Evolutionary conservation across 371 early-diverging fungal species (phyloP), one percentile per base, ranked within the genome.

Genomic region (Haplosporangium sp.): DNA sequence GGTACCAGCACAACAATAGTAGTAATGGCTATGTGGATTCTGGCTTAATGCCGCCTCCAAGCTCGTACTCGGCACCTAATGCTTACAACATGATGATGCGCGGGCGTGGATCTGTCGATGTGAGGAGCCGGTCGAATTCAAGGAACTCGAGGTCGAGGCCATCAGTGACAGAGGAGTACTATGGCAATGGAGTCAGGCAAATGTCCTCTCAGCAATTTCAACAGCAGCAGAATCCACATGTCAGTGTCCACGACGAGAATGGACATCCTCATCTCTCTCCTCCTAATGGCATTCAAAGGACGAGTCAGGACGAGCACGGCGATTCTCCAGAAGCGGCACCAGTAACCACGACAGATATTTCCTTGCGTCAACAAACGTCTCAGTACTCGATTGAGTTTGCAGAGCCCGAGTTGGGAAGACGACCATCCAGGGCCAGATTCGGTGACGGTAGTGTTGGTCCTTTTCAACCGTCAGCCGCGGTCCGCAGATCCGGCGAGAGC

Each of bases 401-500:
- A 11, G 62, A 73, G 9, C 46, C 73, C 38, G 66, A 62, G 2
- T 3, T 68, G 29, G 23, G 36, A 16, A 51, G 62, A 38, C 68
- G 57, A 5, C 61, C 60, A 2, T 64, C 74, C 0, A 29, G 63
- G 21, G 61, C 56, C 14, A 51, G 69, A 50, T 64, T 64, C 20
- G 62, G 56, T 7, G 51, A 5, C 38, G 18, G 55, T 14, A 62
- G 76, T 6, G n/a, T 59, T 5, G 75, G 75, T 7, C 76, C 76
- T 2, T 45, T 75, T 11, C 76, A 75, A 47, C 54, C 76, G 0
- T 67, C 76, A 0, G 66, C 59, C 38, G 23, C 55, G 8, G 59
- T 66, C 23, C 76, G 70, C 16, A 61, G 70, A 29, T 66, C 76
- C 21, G 76, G 76, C 1, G 76, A 75, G 38, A 70, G 76, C 45